Base-by-base conservation (phyloP, 2,329 filamentous ascomycete species). In the Rutstroemia sp. region DNA sequence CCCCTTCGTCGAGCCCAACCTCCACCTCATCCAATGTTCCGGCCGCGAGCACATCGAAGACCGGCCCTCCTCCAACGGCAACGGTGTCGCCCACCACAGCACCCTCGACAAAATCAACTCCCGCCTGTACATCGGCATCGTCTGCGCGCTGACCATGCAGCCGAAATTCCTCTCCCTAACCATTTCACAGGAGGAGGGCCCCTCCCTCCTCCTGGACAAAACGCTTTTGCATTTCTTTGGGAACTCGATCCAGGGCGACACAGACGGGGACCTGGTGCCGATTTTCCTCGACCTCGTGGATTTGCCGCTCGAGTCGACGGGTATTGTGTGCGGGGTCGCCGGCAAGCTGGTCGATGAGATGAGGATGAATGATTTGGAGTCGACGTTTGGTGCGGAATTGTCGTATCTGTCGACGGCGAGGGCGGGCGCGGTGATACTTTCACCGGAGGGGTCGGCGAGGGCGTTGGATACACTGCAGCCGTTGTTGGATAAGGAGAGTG, bases 301-400 rank as follows among this genome's bases (percentile, higher is more conserved):
- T 44, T 75, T 97, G 42, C 89, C 92, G 0, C 79, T 92, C 44
- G 90, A 96, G 70, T 91, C 90, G 7, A 95, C 92, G 0, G 92
- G 92, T 21, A 96, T 99, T 57, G 90, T 99, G 3, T 96, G 92
- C 64, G 92, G 94, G 27, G 90, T 99, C 2, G 92, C 92, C 0
- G 90, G 91, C 25, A 81, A 85, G 54, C 77, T 97, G 27, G 87
- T 91, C 0, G 83, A 88, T 50, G 88, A 88, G 47, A 85, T 90
- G 71, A 72, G 77, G 38, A 27, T 59, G 39, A 38, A 58, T 37
- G 61, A 56, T n/a, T 6, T 19, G 3, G 8, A 37, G 37, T 18
- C 37, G 21, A 49, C 30, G 16, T 58, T 54, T 19, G 54, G 53
- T 7, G 82, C 90, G 0, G 91, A 96, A 70, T 85, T 97, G 72